Percentiles rank a stretch among this genome's conserved stretches.
phyloP scores from a whole-genome alignment of 352 stramenopile genomes.

The Globisporangium carolinianum region DNA sequence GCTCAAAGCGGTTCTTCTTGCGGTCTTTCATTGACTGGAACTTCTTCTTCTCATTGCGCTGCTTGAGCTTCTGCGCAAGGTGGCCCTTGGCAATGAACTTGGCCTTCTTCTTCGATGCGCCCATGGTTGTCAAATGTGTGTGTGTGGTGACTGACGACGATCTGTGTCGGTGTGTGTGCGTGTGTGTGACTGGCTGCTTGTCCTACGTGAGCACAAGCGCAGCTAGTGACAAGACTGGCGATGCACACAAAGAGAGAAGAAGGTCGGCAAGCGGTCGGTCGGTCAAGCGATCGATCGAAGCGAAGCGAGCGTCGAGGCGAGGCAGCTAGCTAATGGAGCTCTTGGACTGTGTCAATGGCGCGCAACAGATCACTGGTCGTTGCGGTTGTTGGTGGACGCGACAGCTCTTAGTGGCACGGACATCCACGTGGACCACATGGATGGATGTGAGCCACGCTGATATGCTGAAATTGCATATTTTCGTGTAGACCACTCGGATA shows the following conservation, averaged over 20 bases:
- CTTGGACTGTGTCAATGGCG: background rate
- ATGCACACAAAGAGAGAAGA: too few species aligned
- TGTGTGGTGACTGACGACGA: background rate
- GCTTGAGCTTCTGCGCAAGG: conserved; percentile 71
- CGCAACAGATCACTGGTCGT: background rate
- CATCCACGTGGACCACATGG: background rate
- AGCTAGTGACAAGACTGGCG: too few species aligned
- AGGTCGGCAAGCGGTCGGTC: background rate
- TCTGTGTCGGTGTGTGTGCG: background rate
- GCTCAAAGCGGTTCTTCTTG: conserved; percentile 62
- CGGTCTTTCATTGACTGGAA: conserved; percentile 74
- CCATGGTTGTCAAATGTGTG: conserved; percentile 23
- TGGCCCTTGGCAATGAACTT: conserved; percentile 86
- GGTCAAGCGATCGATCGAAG: background rate
- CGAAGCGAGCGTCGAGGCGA: background rate
- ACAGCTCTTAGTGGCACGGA: background rate
- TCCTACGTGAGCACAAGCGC: too few species aligned
- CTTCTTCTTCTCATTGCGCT: conserved; percentile 82
- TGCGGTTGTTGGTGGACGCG: background rate
- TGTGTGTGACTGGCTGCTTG: background rate
- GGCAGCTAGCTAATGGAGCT: background rate
- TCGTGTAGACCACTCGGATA: background rate
- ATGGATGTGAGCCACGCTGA: background rate
- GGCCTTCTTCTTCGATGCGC: conserved; percentile 78
- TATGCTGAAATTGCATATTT: background rate